Percentiles rank a stretch among this genome's conserved stretches.
Evolutionary conservation across 2,329 filamentous ascomycete genomes (phyloP).

Genomic region (Aspergillus sp.): DNA sequence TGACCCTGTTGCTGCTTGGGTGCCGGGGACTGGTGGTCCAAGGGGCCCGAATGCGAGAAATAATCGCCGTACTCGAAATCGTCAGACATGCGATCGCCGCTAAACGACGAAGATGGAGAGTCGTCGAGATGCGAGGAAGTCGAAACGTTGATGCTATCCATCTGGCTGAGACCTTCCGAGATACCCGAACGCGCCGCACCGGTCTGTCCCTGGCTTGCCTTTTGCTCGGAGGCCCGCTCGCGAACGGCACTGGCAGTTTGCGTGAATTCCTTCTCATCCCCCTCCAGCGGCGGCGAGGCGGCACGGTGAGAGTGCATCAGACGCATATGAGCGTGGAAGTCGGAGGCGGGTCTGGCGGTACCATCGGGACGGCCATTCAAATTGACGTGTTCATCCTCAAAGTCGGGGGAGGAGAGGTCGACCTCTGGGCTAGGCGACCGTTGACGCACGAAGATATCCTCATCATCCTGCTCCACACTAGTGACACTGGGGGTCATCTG

Average conservation of each 20-base stretch:
- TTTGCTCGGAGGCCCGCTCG: conserved; percentile 43
- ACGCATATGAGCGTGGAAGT: conserved; percentile 56
- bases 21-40: conserved; percentile 4
- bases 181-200: conserved; percentile 27
- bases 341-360: conserved; percentile 31
- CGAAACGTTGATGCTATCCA: conserved; percentile 22
- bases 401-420: conserved; percentile 78
- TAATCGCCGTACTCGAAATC: conserved; percentile 27
- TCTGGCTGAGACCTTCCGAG: conserved; percentile 39
- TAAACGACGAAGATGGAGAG: conserved; percentile 25
- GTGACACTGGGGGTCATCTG: conserved; percentile 82
- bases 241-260: conserved; percentile 84
- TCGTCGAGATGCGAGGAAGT: conserved; percentile 25
- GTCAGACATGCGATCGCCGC: conserved; percentile 23
- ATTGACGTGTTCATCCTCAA: conserved; percentile 62
- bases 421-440: conserved; percentile 79
- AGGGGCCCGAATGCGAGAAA: conserved; percentile 24
- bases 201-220: conserved; percentile 19
- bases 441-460: conserved; percentile 51
- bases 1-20: conserved; percentile 20
- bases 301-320: conserved; percentile 58
- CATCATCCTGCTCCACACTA: conserved; percentile 65
- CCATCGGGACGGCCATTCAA: conserved; percentile 54
- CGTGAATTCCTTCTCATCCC: conserved; percentile 93
- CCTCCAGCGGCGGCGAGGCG: conserved; percentile 83